Conservation (phyloP, 257 asterid genomes). For the Dorcoceras hygrometricum region DNA sequence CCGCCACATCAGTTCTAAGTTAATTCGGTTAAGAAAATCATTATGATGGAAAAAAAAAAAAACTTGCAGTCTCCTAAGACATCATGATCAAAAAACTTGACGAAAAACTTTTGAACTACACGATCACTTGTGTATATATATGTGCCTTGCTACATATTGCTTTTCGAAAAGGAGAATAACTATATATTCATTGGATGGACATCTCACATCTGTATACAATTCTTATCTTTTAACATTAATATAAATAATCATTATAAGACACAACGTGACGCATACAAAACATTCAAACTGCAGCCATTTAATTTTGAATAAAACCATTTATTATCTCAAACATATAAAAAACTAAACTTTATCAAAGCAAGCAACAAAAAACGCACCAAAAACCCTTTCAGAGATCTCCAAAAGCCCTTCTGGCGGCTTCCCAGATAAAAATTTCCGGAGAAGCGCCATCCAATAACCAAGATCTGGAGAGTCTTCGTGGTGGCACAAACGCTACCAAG, state of each 20-base stretch:
- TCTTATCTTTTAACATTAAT: background rate
- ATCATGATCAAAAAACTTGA: no score
- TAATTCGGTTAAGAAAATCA: no score
- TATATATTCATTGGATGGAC: no score
- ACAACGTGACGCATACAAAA: background rate
- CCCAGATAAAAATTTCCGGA: slow-evolving; percentile 43
- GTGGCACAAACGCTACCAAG: slow-evolving; percentile 22
- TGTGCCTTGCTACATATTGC: no score
- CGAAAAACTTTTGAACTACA: no score
- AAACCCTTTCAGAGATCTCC: slow-evolving; percentile 53
- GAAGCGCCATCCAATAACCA: slow-evolving; percentile 43
- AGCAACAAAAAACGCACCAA: slow-evolving; percentile 35
- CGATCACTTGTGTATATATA: no score
- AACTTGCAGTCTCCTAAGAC: no score
- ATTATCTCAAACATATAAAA: slow-evolving; percentile 6
- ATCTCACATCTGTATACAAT: no score
- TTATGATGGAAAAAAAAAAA: no score
- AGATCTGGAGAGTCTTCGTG: slow-evolving; percentile 22
- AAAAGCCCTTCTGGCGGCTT: slow-evolving; percentile 59
- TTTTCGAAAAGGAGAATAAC: no score
- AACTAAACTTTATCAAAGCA: slow-evolving; percentile 12
- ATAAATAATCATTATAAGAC: background rate
- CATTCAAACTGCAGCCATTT: slow-evolving; percentile 9
- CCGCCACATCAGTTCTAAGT: no score
- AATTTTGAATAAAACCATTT: slow-evolving; percentile 14